These are phyloP conservation scores for Leccinum obscurum DNA, from an alignment of 768 basidiomycete species.

Conservation along the genomic window DNA sequence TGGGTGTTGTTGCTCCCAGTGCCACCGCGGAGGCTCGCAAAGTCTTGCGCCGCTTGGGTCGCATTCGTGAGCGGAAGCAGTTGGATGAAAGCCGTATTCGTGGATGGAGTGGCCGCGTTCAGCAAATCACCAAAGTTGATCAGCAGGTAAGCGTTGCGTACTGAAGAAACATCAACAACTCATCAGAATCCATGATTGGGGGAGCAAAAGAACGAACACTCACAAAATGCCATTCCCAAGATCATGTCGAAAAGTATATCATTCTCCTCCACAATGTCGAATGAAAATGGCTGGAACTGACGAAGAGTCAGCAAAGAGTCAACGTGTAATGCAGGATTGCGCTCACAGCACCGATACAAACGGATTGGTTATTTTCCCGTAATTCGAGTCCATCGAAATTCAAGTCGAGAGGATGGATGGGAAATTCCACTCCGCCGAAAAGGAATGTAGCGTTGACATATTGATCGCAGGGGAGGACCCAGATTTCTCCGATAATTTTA, in stretches of 20 bases:
- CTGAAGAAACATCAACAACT: constrained; percentile 32
- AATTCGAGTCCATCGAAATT: constrained; percentile 29
- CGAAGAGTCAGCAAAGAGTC: background rate
- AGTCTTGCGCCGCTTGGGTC: constrained; percentile 33
- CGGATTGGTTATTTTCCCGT: constrained; percentile 21
- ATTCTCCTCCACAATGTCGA: constrained; percentile 35
- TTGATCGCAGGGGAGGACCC: constrained; percentile 62
- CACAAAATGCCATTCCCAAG: constrained; percentile 73
- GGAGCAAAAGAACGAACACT: constrained; percentile 25
- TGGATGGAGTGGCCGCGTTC: constrained; percentile 37
- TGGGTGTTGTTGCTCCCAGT: constrained; percentile 36
- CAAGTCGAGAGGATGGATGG: constrained; percentile 68
- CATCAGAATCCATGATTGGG: background rate
- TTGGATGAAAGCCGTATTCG: constrained; percentile 58
- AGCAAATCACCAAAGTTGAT: constrained; percentile 68
- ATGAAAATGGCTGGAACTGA: constrained; percentile 71
- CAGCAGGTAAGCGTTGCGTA: constrained; percentile 63
- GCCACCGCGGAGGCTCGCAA: constrained; percentile 11
- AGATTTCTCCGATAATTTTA: constrained; percentile 47
- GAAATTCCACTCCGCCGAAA: constrained; percentile 56
- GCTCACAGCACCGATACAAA: constrained; percentile 49
- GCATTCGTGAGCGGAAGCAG: constrained; percentile 57
- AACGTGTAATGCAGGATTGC: background rate
- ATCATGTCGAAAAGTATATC: constrained; percentile 54
- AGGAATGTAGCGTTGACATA: constrained; percentile 66